Percentiles rank a stretch among this genome's conserved stretches.
Evolutionary conservation across 352 stramenopile genomes (phyloP).

Genomic region (Globisporangium mamillatum): DNA sequence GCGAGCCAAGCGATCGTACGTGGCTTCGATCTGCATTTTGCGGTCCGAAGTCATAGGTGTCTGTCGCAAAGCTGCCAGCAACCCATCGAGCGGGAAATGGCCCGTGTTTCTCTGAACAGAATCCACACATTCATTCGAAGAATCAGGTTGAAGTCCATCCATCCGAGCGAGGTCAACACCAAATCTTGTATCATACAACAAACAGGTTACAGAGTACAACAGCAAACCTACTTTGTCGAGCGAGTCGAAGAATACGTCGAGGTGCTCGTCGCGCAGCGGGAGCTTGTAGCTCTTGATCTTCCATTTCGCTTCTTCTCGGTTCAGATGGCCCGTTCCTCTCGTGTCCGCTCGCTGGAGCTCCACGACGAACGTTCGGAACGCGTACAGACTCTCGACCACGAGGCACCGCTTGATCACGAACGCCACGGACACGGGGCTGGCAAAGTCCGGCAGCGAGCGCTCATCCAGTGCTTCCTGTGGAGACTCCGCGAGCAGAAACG

Average conservation of each 20-base stretch:
- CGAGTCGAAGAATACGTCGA: constrained; percentile 65
- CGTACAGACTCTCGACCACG: constrained; percentile 54
- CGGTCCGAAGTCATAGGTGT: constrained; percentile 29
- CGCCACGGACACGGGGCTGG: constrained; percentile 36
- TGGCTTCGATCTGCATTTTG: constrained; percentile 31
- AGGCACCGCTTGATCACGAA: constrained; percentile 55
- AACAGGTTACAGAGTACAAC: neutral
- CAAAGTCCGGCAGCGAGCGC: constrained; percentile 40
- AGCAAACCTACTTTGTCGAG: constrained; percentile 49
- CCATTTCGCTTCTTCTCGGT: constrained; percentile 68
- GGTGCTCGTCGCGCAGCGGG: constrained; percentile 69
- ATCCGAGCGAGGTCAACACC: too few relatives aligned
- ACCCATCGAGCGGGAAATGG: constrained; percentile 43
- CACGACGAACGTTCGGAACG: constrained; percentile 50
- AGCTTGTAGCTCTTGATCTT: constrained; percentile 47
- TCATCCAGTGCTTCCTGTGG: constrained; percentile 43
- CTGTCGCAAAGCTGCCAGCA: constrained; percentile 45
- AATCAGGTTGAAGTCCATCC: neutral
- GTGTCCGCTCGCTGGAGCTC: constrained; percentile 38
- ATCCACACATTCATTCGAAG: neutral
- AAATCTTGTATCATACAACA: neutral
- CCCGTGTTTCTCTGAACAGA: constrained; percentile 38
- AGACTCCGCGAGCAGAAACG: constrained; percentile 46
- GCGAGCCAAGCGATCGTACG: constrained; percentile 44
- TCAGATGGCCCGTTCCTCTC: constrained; percentile 50